Percentiles rank a stretch among this genome's conserved stretches.
These are phyloP conservation scores for Schwanniomyces pseudopolymorphus DNA, from an alignment of 805 yeast species.

Conservation along the genomic window DNA sequence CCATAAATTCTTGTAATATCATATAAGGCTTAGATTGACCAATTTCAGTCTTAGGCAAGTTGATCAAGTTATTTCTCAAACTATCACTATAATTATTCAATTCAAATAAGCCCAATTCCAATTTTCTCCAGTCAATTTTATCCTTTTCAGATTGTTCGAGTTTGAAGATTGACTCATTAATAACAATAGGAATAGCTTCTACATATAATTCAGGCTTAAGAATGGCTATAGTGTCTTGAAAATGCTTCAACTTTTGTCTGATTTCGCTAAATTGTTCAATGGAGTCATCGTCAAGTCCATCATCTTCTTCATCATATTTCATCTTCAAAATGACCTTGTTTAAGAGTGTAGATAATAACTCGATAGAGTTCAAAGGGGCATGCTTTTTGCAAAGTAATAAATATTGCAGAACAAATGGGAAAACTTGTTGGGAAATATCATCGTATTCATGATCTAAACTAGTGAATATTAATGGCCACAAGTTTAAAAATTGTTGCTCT, in stretches of 20 bases:
- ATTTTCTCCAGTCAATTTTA: constrained; percentile 65
- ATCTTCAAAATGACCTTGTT: constrained; percentile 72
- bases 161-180: constrained; percentile 46
- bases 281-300: constrained; percentile 66
- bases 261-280: constrained; percentile 79
- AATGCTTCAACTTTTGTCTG: constrained; percentile 67
- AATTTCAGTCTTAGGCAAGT: constrained; percentile 64
- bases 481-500: constrained; percentile 50
- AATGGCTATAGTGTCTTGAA: constrained; percentile 77
- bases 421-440: constrained; percentile 80
- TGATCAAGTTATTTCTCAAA: constrained; percentile 73
- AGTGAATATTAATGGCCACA: constrained; percentile 71
- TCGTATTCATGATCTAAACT: constrained; percentile 83
- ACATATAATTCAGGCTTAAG: constrained; percentile 60
- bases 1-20: constrained; percentile 61
- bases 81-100: constrained; percentile 77
- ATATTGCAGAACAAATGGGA: constrained; percentile 76
- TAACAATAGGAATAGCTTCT: constrained; percentile 59
- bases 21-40: constrained; percentile 63
- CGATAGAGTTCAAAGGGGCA: constrained; percentile 32
- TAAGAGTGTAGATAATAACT: constrained; percentile 62
- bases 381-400: constrained; percentile 66
- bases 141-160: constrained; percentile 10
- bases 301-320: constrained; percentile 76
- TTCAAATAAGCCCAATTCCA: constrained; percentile 86